These are phyloP conservation scores for Amylostereum areolatum DNA, from an alignment of 1,284 basidiomycete species.

Conservation along the genomic window DNA sequence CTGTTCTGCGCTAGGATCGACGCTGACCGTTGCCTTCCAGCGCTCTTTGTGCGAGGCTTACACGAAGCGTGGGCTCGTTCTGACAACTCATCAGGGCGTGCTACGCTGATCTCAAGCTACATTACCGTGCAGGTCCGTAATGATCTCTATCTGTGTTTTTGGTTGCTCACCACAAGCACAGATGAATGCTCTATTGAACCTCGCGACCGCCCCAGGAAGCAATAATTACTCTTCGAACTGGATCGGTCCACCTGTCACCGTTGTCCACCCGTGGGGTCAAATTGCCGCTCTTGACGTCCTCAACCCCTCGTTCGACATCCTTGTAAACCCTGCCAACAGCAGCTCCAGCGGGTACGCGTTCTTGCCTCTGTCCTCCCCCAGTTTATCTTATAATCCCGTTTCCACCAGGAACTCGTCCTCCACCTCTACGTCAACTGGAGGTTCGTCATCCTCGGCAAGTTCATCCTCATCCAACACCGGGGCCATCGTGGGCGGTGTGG, in stretches of 20 bases:
- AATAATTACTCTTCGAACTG: conserved; percentile 4
- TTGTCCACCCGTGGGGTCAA: conserved; percentile 6
- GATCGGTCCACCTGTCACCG: conserved; percentile 4
- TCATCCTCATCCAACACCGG: conserved; percentile 22
- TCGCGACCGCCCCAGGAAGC: neutral
- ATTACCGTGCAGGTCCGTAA: conserved; percentile 4
- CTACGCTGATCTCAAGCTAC: conserved; percentile 1
- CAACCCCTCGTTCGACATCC: conserved; percentile 5
- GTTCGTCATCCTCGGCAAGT: neutral
- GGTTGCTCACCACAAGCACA: neutral
- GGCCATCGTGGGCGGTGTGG: conserved; percentile 33
- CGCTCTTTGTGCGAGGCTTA: conserved; percentile 5
- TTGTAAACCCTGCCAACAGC: too few species aligned
- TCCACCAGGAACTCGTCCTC: neutral
- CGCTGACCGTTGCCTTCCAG: neutral
- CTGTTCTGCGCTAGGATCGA: neutral
- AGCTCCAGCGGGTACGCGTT: too few species aligned
- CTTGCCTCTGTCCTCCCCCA: too few species aligned
- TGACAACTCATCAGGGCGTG: neutral
- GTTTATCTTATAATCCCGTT: too few species aligned
- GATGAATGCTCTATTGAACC: conserved; percentile 5
- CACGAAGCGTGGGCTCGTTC: conserved; percentile 4
- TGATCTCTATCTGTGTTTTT: neutral
- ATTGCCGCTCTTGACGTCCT: conserved; percentile 5
- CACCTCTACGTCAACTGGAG: neutral